Percentiles rank a stretch among this genome's conserved stretches.
Evolutionary conservation across 1,284 basidiomycete genomes (phyloP).

Genomic region (Meira nashicola): DNA sequence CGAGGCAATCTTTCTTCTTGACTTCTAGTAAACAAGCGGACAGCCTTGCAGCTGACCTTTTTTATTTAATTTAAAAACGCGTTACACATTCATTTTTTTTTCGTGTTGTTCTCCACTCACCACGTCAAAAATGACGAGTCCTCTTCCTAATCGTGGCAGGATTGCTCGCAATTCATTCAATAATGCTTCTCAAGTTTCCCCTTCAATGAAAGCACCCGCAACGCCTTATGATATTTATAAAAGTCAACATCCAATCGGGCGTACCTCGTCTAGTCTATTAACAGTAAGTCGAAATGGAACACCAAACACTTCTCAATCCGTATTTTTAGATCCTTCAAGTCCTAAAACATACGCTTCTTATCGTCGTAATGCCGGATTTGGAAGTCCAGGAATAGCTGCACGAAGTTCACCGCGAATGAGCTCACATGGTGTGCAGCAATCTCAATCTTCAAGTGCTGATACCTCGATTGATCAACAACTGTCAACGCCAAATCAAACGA

Average conservation of each 20-base stretch:
- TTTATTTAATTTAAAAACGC: no score
- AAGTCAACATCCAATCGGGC: neutral
- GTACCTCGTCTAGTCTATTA: neutral
- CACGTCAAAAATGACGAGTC: neutral
- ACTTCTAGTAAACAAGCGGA: no score
- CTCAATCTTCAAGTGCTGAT: no score
- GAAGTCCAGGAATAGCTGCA: constrained; percentile 10
- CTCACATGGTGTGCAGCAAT: neutral
- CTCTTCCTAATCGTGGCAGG: no score
- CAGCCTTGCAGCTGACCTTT: neutral
- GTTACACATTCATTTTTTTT: neutral
- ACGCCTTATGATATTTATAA: constrained; percentile 12
- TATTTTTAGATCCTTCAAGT: neutral
- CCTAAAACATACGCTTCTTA: neutral
- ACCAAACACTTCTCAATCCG: neutral
- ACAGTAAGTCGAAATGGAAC: neutral
- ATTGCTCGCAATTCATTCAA: no score
- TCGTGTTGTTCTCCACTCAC: constrained; percentile 1
- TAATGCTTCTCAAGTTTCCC: no score
- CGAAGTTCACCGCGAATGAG: neutral
- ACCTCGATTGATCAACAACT: neutral
- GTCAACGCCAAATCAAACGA: neutral
- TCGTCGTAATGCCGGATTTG: constrained; percentile 1
- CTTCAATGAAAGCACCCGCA: neutral
- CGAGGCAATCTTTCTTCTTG: no score